These are phyloP conservation scores for Cucumis hystrix DNA, from an alignment of 306 rosid species.

Conservation along the genomic window DNA sequence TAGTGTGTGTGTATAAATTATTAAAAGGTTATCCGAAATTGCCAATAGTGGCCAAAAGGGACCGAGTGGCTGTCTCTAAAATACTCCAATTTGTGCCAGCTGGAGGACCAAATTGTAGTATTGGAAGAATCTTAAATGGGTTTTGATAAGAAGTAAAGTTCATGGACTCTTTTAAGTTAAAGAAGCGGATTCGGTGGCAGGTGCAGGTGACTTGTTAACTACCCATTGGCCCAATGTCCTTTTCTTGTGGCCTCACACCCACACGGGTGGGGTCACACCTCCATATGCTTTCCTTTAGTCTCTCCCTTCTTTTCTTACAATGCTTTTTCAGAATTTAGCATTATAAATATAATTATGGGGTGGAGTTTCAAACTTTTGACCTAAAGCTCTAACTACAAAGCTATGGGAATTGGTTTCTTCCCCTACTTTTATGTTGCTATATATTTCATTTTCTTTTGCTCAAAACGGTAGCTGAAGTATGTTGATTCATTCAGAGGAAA, in stretches of 20 bases:
- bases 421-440: not conserved
- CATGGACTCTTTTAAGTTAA: not conserved
- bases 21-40: not conserved
- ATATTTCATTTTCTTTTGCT: not conserved
- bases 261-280: not conserved
- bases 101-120: not conserved
- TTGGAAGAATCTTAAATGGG: not conserved
- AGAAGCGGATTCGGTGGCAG: constrained; percentile 8
- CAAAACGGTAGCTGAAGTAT: not conserved
- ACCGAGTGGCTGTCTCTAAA: constrained; percentile 2
- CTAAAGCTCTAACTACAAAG: not conserved
- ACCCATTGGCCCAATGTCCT: not conserved
- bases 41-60: constrained; percentile 3
- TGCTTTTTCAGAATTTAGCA: not conserved
- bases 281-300: constrained; percentile 1
- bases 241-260: not conserved
- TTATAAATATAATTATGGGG: not conserved
- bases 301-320: not conserved
- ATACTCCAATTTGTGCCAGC: constrained; percentile 2
- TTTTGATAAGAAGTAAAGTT: not conserved
- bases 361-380: not conserved
- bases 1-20: not conserved
- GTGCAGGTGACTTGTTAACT: constrained; percentile 3
- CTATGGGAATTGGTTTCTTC: not conserved
- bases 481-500: not conserved